A percentile compares a stretch with the other conserved stretches of the same genome.
Conservation (phyloP, 1,284 basidiomycete species). For the Entoloma clypeatum region DNA sequence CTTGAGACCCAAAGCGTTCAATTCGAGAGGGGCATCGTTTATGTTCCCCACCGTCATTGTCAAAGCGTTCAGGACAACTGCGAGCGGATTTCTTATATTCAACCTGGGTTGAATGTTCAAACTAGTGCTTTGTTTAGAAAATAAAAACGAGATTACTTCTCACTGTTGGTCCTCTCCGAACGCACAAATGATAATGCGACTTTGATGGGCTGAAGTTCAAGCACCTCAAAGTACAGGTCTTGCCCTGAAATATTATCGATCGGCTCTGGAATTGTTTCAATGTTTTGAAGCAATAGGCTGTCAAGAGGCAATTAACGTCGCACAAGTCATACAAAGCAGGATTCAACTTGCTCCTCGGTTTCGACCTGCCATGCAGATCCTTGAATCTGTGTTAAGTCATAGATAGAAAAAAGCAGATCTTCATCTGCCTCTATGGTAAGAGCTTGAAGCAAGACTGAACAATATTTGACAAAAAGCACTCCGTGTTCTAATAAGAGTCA, state of each 20-base stretch:
- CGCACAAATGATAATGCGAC: constrained; percentile 96
- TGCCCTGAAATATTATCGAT: constrained; percentile 58
- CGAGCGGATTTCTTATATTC: constrained; percentile 87
- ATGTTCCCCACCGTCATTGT: constrained; percentile 98
- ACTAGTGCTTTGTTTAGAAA: background rate
- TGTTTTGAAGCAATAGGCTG: constrained; percentile 77
- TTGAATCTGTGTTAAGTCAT: constrained; percentile 90
- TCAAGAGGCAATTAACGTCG: constrained; percentile 2
- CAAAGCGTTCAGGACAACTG: constrained; percentile 90
- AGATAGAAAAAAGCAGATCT: constrained; percentile 90
- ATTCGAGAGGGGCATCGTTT: constrained; percentile 93
- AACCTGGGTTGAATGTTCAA: constrained; percentile 41
- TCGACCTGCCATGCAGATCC: constrained; percentile 86
- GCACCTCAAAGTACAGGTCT: constrained; percentile 93
- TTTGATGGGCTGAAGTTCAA: constrained; percentile 95
- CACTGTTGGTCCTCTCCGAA: constrained; percentile 89
- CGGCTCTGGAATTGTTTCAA: constrained; percentile 81
- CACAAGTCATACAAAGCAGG: constrained; percentile 4
- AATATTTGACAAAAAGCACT: constrained; percentile 96
- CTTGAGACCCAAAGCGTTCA: constrained; percentile 94
- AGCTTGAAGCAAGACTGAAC: constrained; percentile 90
- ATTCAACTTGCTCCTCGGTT: constrained; percentile 61
- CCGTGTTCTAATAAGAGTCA: no score
- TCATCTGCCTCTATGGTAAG: constrained; percentile 96
- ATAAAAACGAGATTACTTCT: constrained; percentile 36